Evolutionary conservation across 1,284 basidiomycete genomes (phyloP), one percentile per base, ranked within the genome.

Genomic region (Sanghuangporus sanghuang): DNA sequence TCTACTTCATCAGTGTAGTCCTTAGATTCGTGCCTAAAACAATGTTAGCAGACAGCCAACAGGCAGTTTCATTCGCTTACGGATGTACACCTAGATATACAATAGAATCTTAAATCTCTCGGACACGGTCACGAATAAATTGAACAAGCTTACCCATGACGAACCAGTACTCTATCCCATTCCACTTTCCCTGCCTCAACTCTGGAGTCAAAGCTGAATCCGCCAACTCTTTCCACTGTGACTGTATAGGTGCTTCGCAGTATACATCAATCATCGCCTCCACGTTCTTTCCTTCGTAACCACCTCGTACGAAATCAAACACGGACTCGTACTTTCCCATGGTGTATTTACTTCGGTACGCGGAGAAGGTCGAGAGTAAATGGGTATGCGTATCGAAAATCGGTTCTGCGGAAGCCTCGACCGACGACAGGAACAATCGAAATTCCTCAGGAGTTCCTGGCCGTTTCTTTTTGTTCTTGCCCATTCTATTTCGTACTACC

Each of bases 361-460:
- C 69, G 1, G 80, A 77, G 68, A 83, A 93, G 0, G 90, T 93
- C 0, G 87, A 84, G 11, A 85, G 78, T 11, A 93, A 75, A 69
- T 93, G 91, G 0, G 89, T 92, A 72, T 93, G 91, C 0, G 91
- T 93, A 73, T 93, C 91, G 11, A 92, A 78, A 68, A 93, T 85
- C 1, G 83, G 76, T 0, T 75, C 70, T 1, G 71, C 63, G 0
- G 77, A 58, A n/a, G 65, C 18, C 16, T 57, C 35, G 36, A 56
- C 39, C 8, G 50, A 21, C 7, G 69, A 38, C n/a, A 77, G 69
- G 5, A 61, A 48, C 38, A 77, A 72, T 57, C 71, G 67, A 6
- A 69, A 68, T 67, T 78, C 77, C 36, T 70, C 49, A 1, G 71
- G 73, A 21, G 71, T n/a, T 9, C 12, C 53, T 35, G 63, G 38